These are phyloP conservation scores for Pterocarpus macrocarpus DNA, from an alignment of 306 rosid genomes.

Conservation along the genomic window DNA sequence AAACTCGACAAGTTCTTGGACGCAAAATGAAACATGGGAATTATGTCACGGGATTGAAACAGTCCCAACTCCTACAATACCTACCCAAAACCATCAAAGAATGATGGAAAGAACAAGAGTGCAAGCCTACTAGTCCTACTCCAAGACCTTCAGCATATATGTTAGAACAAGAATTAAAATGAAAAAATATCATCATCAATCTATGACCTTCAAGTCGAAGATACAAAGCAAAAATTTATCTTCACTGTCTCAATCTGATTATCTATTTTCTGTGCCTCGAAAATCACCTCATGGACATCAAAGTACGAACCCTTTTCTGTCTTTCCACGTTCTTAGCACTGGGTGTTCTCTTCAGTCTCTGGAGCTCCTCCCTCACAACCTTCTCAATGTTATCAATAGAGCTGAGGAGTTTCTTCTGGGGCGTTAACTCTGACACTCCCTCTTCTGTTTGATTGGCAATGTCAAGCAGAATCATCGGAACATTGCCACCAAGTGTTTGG, in stretches of 20 bases:
- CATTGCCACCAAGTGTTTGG: conserved; percentile 19
- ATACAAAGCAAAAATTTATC: conserved; percentile 13
- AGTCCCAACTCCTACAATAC: background rate
- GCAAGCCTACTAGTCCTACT: background rate
- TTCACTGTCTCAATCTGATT: background rate
- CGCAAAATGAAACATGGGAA: conserved; percentile 1
- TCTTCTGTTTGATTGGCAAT: too few relatives aligned
- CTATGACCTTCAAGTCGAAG: conserved; percentile 38
- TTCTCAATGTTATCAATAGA: too few relatives aligned
- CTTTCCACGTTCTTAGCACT: conserved; percentile 81
- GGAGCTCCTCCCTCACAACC: too few relatives aligned
- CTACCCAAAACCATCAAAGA: conserved; percentile 58
- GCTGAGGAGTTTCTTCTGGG: too few relatives aligned
- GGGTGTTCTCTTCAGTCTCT: background rate
- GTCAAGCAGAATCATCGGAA: too few relatives aligned
- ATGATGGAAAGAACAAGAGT: conserved; percentile 24
- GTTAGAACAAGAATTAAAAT: conserved; percentile 4
- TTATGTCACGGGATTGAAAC: conserved; percentile 49
- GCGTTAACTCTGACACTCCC: too few relatives aligned
- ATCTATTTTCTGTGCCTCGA: background rate
- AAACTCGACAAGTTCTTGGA: background rate
- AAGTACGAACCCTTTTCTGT: conserved; percentile 64
- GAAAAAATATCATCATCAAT: background rate
- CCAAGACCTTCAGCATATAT: conserved; percentile 35
- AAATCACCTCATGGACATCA: conserved; percentile 89